Base-by-base conservation (phyloP, 257 asterid species). In the Nicotiana noctiflora region DNA sequence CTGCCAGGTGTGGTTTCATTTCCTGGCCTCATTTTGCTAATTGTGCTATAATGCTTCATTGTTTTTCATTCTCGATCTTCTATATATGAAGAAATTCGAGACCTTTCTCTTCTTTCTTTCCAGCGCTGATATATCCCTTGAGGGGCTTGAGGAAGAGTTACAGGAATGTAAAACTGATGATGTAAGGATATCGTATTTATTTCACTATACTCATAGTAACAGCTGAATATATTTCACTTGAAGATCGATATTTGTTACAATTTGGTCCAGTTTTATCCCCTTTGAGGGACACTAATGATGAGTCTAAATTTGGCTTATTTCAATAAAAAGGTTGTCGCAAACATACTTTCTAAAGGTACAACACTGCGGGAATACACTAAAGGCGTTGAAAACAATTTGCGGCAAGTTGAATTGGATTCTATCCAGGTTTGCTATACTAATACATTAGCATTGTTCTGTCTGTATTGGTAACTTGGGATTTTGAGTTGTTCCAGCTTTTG, bases 91-190 rank as follows among this genome's bases (percentile, higher is more conserved):
- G 64, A 56, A 79, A 63, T 49, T 62, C 17, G 49, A 25, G 78
- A 74, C 64, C 51, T 79, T 79, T 23, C 10, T 79, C 32, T 44
- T 62, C 49, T 27, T 64, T 31, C 60, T 49, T 66, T 64, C 37
- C 61, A 96, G 98, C 79, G 98, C 91, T 84, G 99, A 91, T 87
- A 85, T 92, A 80, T 92, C 99, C 37, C 90, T 96, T 76, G 95
- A 96, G 81, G 98, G 98, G 82, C 89, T 96, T 14, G 97, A 92
- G 86, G 92, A 94, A 83, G 98, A 94, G 86, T 98, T 96, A 60
- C 90, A 92, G 65, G 99, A 92, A 88, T 96, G 99, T 90, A 87
- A 90, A 88, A 87, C 88, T 57, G 98, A 96, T 85, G 96, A 96
- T 88, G 99, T 96, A 85, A 81, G 96, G 49, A 23, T 27, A 27